These are phyloP conservation scores for Dillenia suffruticosa DNA, from an alignment of 164 flowering plant genomes.

Conservation along the genomic window DNA sequence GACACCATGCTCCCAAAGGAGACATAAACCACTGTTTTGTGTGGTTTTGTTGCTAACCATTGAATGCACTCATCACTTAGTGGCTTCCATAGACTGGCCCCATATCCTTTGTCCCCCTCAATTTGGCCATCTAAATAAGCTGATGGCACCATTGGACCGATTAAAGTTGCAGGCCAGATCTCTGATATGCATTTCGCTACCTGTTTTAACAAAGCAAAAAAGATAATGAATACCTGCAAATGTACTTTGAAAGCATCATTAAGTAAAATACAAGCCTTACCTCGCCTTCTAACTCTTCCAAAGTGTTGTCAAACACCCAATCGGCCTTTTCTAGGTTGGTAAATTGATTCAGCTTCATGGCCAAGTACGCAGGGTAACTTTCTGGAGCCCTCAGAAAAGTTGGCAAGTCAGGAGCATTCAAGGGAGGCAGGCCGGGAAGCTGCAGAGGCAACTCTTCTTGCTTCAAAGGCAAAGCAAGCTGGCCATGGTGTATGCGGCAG, in stretches of 20 bases:
- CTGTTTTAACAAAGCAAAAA: slow-evolving; percentile 4
- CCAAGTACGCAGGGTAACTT: slow-evolving; percentile 27
- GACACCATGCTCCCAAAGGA: slow-evolving; percentile 50
- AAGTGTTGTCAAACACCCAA: slow-evolving; percentile 33
- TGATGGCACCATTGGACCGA: slow-evolving; percentile 52
- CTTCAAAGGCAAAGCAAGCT: slow-evolving; percentile 19
- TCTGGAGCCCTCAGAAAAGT: slow-evolving; percentile 22
- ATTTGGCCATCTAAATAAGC: slow-evolving; percentile 39
- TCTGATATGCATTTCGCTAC: slow-evolving; percentile 21
- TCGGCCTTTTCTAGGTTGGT: slow-evolving; percentile 33
- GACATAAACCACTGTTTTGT: slow-evolving; percentile 29
- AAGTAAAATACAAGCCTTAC: slow-evolving; percentile 12
- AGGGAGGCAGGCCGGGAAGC: slow-evolving; percentile 24
- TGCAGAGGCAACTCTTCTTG: slow-evolving; percentile 10
- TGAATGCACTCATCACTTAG: slow-evolving; percentile 19
- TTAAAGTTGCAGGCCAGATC: slow-evolving; percentile 25
- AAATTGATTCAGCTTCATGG: slow-evolving; percentile 33
- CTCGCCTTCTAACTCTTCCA: slow-evolving; percentile 33
- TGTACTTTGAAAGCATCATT: neutral
- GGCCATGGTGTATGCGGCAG: slow-evolving; percentile 18
- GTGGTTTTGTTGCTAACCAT: slow-evolving; percentile 32
- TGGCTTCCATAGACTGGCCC: slow-evolving; percentile 42
- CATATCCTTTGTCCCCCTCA: slow-evolving; percentile 36
- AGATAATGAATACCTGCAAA: neutral
- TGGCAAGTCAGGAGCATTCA: slow-evolving; percentile 30